Evolutionary conservation across 768 basidiomycete species (phyloP).

Genomic region (Fomitopsis pulvina): DNA sequence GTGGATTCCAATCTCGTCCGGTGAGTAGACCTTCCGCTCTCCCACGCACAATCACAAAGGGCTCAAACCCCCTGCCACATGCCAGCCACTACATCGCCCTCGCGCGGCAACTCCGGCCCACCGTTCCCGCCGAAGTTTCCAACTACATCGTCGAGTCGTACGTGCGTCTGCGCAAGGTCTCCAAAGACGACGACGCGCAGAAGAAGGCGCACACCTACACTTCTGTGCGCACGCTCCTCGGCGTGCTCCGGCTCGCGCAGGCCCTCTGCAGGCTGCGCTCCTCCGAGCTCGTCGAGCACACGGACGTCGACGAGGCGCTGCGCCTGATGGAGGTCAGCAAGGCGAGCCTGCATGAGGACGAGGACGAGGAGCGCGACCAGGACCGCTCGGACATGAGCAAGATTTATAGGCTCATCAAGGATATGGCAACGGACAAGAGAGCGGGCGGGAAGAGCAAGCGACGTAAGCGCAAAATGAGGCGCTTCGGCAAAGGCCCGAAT

Average conservation of each 20-base stretch:
- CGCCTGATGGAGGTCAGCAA: slow-evolving; percentile 97
- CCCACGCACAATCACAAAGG: too few species aligned
- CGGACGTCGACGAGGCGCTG: slow-evolving; percentile 94
- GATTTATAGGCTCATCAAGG: slow-evolving; percentile 88
- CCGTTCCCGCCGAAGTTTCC: slow-evolving; percentile 84
- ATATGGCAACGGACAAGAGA: slow-evolving; percentile 49
- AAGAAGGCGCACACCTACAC: slow-evolving; percentile 92
- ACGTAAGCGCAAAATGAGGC: slow-evolving; percentile 36
- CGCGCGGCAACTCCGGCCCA: slow-evolving; percentile 82
- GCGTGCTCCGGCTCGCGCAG: slow-evolving; percentile 89
- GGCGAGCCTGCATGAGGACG: slow-evolving; percentile 79
- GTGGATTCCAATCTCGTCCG: slow-evolving; percentile 86
- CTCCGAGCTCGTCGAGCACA: slow-evolving; percentile 69
- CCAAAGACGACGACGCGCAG: slow-evolving; percentile 83
- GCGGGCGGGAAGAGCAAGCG: slow-evolving; percentile 27
- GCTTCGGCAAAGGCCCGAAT: slow-evolving; percentile 63
- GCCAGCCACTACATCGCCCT: slow-evolving; percentile 89
- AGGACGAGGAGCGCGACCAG: slow-evolving; percentile 49
- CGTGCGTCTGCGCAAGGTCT: slow-evolving; percentile 88
- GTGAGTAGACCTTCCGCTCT: too few species aligned
- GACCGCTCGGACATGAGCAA: slow-evolving; percentile 79
- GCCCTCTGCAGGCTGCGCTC: slow-evolving; percentile 90
- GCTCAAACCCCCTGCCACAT: not conserved
- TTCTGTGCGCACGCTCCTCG: slow-evolving; percentile 92
- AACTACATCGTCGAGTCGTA: slow-evolving; percentile 93